These are phyloP conservation scores for Sclerotinia subarctica DNA, from an alignment of 2,329 filamentous ascomycete genomes.

Conservation along the genomic window DNA sequence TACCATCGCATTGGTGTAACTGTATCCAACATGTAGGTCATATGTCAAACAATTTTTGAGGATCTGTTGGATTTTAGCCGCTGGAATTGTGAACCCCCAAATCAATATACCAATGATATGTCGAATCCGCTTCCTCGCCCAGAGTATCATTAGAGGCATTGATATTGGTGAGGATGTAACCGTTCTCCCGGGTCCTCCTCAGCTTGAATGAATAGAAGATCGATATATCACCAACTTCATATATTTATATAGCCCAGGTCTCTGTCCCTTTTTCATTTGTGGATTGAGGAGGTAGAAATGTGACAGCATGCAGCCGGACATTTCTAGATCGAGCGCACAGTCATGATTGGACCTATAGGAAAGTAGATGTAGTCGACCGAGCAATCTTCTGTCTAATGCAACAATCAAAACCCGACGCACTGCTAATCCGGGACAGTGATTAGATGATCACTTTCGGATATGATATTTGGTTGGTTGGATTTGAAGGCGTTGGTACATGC, in stretches of 20 bases:
- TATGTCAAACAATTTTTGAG: not conserved
- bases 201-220: not conserved
- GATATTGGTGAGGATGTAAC: not conserved
- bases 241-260: slow-evolving; percentile 1
- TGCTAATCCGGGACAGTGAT: slow-evolving; percentile 22
- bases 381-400: not conserved
- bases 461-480: slow-evolving; percentile 16
- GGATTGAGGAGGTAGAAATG: not conserved
- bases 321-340: not conserved
- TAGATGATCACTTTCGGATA: slow-evolving; percentile 7
- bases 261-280: not conserved
- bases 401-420: slow-evolving; percentile 1
- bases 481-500: slow-evolving; percentile 3
- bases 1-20: not conserved
- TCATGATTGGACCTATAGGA: slow-evolving; percentile 5
- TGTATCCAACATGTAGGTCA: slow-evolving; percentile 5
- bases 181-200: slow-evolving; percentile 12
- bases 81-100: not conserved
- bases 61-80: not conserved
- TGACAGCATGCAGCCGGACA: slow-evolving; percentile 8
- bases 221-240: not conserved
- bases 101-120: slow-evolving; percentile 8
- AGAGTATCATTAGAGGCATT: not conserved
- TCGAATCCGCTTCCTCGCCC: not conserved
- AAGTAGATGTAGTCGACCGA: not conserved